These are phyloP conservation scores for Colletotrichum magnum DNA, from an alignment of 2,329 filamentous ascomycete genomes.

Conservation along the genomic window DNA sequence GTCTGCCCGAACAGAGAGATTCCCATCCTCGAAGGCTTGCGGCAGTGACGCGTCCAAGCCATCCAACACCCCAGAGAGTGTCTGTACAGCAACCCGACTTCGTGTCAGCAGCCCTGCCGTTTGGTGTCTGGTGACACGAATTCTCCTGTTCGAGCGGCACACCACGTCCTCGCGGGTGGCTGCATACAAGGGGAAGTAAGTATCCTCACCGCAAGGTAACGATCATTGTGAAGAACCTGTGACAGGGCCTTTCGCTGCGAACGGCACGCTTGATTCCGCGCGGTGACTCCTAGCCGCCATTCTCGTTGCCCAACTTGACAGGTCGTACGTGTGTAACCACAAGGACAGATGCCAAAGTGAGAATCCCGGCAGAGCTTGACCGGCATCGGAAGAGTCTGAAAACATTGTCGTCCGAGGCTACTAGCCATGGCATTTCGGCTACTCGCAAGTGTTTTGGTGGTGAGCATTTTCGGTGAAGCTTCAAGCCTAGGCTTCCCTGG, in stretches of 20 bases:
- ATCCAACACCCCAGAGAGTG: background rate
- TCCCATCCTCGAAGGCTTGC: background rate
- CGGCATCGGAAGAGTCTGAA: background rate
- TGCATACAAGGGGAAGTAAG: slow-evolving; percentile 16
- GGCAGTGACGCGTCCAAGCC: slow-evolving; percentile 13
- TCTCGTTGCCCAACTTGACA: slow-evolving; percentile 7
- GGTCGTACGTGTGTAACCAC: background rate
- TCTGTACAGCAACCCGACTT: background rate
- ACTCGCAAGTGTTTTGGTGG: background rate
- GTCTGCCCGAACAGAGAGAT: background rate
- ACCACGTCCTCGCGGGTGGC: slow-evolving; percentile 17
- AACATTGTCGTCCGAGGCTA: too few relatives aligned
- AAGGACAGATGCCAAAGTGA: background rate
- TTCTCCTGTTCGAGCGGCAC: background rate
- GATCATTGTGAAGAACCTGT: background rate
- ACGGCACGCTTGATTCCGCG: slow-evolving; percentile 12
- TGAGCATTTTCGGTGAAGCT: slow-evolving; percentile 4
- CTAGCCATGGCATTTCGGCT: too few relatives aligned
- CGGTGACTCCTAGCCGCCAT: background rate
- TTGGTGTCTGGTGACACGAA: slow-evolving; percentile 9
- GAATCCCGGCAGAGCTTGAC: background rate
- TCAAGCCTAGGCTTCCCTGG: slow-evolving; percentile 4
- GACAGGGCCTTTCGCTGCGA: slow-evolving; percentile 1
- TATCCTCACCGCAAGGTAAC: slow-evolving; percentile 32
- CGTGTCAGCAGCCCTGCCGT: background rate